These are phyloP conservation scores for Chrysoporthe puriensis DNA, from an alignment of 2,329 filamentous ascomycete species.

Conservation along the genomic window DNA sequence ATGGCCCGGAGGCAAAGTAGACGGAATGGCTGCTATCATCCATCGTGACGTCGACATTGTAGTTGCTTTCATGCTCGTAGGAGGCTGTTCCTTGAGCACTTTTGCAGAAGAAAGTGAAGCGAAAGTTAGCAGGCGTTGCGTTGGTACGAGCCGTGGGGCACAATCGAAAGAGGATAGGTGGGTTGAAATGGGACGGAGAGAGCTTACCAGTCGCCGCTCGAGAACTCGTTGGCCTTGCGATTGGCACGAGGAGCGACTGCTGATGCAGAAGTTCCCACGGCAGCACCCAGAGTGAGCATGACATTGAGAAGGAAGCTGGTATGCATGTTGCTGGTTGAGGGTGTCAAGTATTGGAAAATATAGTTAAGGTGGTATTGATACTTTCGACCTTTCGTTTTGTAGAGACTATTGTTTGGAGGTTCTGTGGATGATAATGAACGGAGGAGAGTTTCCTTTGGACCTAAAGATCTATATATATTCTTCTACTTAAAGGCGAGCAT, in stretches of 20 bases:
- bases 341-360: neutral
- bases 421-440: neutral
- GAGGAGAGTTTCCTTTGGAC: neutral
- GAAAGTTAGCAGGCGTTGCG: neutral
- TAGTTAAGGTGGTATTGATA: neutral
- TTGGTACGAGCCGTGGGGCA: neutral
- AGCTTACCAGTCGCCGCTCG: neutral
- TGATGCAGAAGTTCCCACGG: neutral
- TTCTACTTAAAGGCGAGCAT: neutral
- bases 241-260: neutral
- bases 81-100: neutral
- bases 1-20: neutral
- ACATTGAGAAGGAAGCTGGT: neutral
- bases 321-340: neutral
- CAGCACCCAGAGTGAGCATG: neutral
- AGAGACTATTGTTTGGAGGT: neutral
- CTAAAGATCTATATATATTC: neutral
- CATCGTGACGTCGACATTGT: conserved; percentile 9
- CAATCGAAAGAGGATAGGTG: neutral
- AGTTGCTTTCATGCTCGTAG: conserved; percentile 1
- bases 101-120: neutral
- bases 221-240: conserved; percentile 5
- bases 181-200: neutral
- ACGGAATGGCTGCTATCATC: conserved; percentile 8
- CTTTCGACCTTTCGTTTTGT: neutral